phyloP scores from a whole-genome alignment of 1,284 basidiomycete genomes.

The Marasmius oreades region DNA sequence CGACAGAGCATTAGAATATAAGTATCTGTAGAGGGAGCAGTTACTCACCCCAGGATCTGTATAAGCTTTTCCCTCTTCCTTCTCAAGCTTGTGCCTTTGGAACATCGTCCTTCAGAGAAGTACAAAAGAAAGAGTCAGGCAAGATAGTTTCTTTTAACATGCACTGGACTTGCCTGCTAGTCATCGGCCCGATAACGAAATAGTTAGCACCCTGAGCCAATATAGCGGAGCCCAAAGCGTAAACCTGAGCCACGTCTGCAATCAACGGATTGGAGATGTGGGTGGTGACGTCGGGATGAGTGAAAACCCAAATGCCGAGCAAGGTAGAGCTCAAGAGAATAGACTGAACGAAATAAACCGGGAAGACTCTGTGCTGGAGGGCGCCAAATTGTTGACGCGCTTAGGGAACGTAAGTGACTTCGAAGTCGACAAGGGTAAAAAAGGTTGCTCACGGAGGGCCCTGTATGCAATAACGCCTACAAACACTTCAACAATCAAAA shows the following conservation, averaged over 20 bases:
- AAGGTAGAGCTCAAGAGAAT: conserved; percentile 54
- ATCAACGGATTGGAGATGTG: conserved; percentile 43
- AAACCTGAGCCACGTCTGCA: conserved; percentile 70
- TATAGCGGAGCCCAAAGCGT: conserved; percentile 51
- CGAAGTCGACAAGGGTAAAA: not conserved
- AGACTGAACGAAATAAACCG: conserved; percentile 70
- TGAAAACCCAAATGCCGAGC: conserved; percentile 58
- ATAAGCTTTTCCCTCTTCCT: conserved; percentile 67
- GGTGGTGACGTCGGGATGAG: conserved; percentile 60
- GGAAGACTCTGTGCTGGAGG: conserved; percentile 73
- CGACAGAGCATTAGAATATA: not conserved
- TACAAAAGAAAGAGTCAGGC: not conserved
- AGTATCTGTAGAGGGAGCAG: not conserved
- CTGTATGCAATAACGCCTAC: conserved; percentile 59
- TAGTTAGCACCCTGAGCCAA: conserved; percentile 54
- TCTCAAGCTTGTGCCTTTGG: conserved; percentile 69
- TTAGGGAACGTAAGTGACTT: conserved; percentile 18
- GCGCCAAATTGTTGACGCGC: conserved; percentile 73
- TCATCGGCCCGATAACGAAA: conserved; percentile 60
- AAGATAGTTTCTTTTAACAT: not conserved
- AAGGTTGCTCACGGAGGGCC: conserved; percentile 45
- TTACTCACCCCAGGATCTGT: conserved; percentile 57
- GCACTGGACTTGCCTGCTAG: conserved; percentile 51
- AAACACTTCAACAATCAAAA: not conserved
- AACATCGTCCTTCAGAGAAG: conserved; percentile 56